Percentiles rank a stretch among this genome's conserved stretches.
These are phyloP conservation scores for Coniella vitis DNA, from an alignment of 2,329 filamentous ascomycete species.

Conservation along the genomic window DNA sequence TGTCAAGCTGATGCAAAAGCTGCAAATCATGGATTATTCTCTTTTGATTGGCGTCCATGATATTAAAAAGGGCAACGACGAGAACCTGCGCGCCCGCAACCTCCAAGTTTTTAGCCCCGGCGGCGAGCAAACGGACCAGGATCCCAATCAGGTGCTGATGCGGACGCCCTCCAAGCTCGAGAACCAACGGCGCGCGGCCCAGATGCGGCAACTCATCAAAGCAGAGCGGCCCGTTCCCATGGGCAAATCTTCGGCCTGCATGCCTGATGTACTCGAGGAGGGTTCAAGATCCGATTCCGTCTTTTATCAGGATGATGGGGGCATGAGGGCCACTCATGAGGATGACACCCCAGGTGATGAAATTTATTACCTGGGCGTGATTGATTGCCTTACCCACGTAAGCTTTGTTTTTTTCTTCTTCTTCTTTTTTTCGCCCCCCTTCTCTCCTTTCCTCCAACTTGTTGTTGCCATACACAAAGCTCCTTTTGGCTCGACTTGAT, in stretches of 20 bases:
- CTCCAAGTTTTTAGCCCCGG: slow-evolving; percentile 91
- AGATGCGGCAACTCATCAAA: slow-evolving; percentile 87
- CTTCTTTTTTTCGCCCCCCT: too few species aligned
- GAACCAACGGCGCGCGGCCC: slow-evolving; percentile 81
- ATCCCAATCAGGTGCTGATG: slow-evolving; percentile 61
- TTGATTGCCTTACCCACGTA: slow-evolving; percentile 95
- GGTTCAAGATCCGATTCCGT: slow-evolving; percentile 64
- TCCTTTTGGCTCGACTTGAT: neutral
- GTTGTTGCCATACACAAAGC: too few species aligned
- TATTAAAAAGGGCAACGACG: slow-evolving; percentile 81
- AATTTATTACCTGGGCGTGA: slow-evolving; percentile 97
- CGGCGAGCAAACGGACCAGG: slow-evolving; percentile 50
- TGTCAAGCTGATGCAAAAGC: slow-evolving; percentile 74
- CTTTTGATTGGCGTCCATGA: slow-evolving; percentile 93
- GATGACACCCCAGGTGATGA: slow-evolving; percentile 78
- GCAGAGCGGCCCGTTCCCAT: slow-evolving; percentile 90
- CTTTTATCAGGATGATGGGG: slow-evolving; percentile 92
- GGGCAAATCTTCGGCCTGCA: slow-evolving; percentile 71
- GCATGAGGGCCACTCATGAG: slow-evolving; percentile 87
- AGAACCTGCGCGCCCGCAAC: slow-evolving; percentile 84
- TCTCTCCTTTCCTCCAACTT: too few species aligned
- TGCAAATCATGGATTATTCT: slow-evolving; percentile 99
- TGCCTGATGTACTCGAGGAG: slow-evolving; percentile 83
- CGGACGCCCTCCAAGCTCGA: slow-evolving; percentile 92
- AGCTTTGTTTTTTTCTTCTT: slow-evolving; percentile 32